phyloP scores from a whole-genome alignment of 2,329 filamentous ascomycete species.

The Arachnomyces sp. region DNA sequence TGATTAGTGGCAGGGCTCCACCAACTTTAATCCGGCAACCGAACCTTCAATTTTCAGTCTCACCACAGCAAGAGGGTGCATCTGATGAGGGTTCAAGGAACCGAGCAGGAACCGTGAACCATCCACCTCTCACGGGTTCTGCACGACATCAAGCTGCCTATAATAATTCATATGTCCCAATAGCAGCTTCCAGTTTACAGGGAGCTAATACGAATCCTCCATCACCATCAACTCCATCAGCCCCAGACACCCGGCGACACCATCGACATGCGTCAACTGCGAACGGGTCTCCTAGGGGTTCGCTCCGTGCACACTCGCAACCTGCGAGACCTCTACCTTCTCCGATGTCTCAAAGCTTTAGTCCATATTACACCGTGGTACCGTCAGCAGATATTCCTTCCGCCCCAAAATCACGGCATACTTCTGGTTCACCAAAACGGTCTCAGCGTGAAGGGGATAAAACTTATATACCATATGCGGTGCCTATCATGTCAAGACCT shows the following conservation, averaged over 20 bases:
- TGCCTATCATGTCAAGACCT: constrained; percentile 26
- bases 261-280: constrained; percentile 38
- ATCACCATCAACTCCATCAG: constrained; percentile 34
- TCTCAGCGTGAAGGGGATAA: constrained; percentile 26
- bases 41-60: constrained; percentile 34
- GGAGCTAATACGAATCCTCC: constrained; percentile 39
- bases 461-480: constrained; percentile 22
- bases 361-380: constrained; percentile 25
- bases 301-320: constrained; percentile 43
- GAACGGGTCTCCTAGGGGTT: constrained; percentile 34
- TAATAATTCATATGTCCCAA: constrained; percentile 28
- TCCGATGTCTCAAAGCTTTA: constrained; percentile 23
- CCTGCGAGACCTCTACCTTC: constrained; percentile 39
- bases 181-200: constrained; percentile 28
- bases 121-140: constrained; percentile 24
- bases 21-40: constrained; percentile 35
- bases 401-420: constrained; percentile 22
- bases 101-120: constrained; percentile 31
- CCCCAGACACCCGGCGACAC: constrained; percentile 38
- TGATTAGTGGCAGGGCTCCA: constrained; percentile 32
- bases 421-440: constrained; percentile 27
- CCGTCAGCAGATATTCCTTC: constrained; percentile 24
- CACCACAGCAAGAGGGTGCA: constrained; percentile 26
- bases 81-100: constrained; percentile 30
- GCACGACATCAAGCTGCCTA: constrained; percentile 30